Evolutionary conservation across 345 rosid species (phyloP).

Genomic region (Mangifera indica): DNA sequence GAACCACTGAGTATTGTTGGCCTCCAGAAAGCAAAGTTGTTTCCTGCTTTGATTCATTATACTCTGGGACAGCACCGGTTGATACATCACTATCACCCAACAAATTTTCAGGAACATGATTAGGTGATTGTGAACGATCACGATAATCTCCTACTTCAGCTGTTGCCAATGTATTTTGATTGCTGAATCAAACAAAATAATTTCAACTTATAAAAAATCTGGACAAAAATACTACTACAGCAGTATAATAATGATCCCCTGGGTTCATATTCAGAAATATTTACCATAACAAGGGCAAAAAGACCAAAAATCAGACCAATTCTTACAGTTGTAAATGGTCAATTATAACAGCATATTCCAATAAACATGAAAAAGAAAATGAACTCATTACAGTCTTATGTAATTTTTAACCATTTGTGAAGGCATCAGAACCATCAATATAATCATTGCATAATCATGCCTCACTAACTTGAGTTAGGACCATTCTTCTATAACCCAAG

Average conservation of each 20-base stretch:
- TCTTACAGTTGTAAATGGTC: neutral
- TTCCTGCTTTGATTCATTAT: conserved; percentile 62
- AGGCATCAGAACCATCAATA: neutral
- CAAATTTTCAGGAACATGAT: conserved; percentile 49
- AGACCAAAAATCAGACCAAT: neutral
- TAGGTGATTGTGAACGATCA: conserved; percentile 46
- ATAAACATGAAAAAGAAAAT: neutral
- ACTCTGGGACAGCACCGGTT: conserved; percentile 46
- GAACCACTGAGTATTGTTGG: conserved; percentile 58
- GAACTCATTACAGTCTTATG: neutral
- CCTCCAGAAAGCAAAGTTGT: conserved; percentile 45
- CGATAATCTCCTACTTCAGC: conserved; percentile 53
- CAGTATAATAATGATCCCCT: neutral
- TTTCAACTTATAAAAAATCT: neutral
- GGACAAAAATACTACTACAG: neutral
- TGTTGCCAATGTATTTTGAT: conserved; percentile 36
- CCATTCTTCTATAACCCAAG: neutral
- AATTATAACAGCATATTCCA: neutral
- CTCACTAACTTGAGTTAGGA: neutral
- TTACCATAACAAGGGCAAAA: neutral
- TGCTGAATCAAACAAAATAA: conserved; percentile 43
- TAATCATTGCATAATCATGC: neutral
- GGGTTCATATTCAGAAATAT: neutral
- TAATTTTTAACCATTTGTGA: neutral
- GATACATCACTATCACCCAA: conserved; percentile 54